A percentile compares a stretch with the other conserved stretches of the same genome.
Evolutionary conservation across 2,329 filamentous ascomycete genomes (phyloP).

Genomic region (Pseudogymnoascus sp.): DNA sequence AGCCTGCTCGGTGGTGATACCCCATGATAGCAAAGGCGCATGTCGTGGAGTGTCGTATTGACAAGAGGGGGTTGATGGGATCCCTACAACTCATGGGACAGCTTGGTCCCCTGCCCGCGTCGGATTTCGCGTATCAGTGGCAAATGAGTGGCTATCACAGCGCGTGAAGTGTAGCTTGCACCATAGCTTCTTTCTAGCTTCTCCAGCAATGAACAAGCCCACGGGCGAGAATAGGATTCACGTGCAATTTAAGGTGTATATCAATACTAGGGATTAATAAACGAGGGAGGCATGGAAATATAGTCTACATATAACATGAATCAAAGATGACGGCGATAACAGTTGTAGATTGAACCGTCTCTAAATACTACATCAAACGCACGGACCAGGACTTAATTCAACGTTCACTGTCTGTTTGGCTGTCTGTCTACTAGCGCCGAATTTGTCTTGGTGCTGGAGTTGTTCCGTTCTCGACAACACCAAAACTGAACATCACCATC

Average conservation of each 20-base stretch:
- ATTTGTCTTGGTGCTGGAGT: not conserved
- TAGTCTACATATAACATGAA: not conserved
- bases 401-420: not conserved
- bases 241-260: not conserved
- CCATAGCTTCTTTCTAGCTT: not conserved
- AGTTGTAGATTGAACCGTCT: not conserved
- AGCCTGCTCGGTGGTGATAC: constrained; percentile 25
- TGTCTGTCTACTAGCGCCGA: not conserved
- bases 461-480: constrained; percentile 4
- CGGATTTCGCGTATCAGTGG: constrained; percentile 2
- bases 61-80: not conserved
- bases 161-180: not conserved
- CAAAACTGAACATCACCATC: not conserved
- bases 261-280: not conserved
- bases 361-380: not conserved
- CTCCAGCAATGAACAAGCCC: not conserved
- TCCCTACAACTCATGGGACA: not conserved
- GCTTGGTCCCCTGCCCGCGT: not conserved
- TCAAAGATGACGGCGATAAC: not conserved
- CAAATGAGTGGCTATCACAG: not conserved
- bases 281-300: not conserved
- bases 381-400: constrained; percentile 3
- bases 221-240: not conserved
- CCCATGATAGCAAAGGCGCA: constrained; percentile 30
- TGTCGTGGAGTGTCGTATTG: constrained; percentile 21